Base-by-base conservation (phyloP, 2,329 filamentous ascomycete species). In the Pseudocercospora vitis region DNA sequence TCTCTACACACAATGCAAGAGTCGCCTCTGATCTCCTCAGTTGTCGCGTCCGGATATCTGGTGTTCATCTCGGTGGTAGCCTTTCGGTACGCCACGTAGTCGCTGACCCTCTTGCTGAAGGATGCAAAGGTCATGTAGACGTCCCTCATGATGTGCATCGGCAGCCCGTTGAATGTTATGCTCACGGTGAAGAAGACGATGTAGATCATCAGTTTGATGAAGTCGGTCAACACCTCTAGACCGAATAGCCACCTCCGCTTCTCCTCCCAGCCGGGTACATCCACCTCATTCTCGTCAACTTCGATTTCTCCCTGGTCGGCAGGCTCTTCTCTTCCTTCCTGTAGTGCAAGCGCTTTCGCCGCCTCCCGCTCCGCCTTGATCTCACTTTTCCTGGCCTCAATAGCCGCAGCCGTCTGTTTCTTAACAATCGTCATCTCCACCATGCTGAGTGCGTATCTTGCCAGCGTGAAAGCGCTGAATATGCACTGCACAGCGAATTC, bases 1-100 rank as follows among this genome's bases (percentile, higher is more conserved):
- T 99, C 94, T 56, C 94, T 85, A 71, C 94, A 99, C 51, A 99
- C 96, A 63, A 99, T 99, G 71, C 94, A 99, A 2, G 94, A 95
- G 69, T 96, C 92, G 45, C 88, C 81, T 23, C 79, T 77, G 19
- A 99, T 82, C 61, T 99, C 92, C 61, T 95, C 89, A 1, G 82
- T 80, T 1, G 89, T 96, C 1, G 94, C 94, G 69, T 99, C 94
- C 3, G 89, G 88, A 68, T 96, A 97, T 64, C 83, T 78, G 56
- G 83, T 83, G 67, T 95, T 94, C 91, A 99, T 97, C 68, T 97
- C 90, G 62, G 87, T 82, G 2, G 95, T 91, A 2, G 94, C 94
- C 65, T 90, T 90, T 53, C 91, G 86, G 70, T 97, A 99, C 56
- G 89, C 85, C 60, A 96, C 75, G 61, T 96, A 88, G 61, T 95